phyloP scores from a whole-genome alignment of 2,329 filamentous ascomycete species.

The Clarireedia hainanense region DNA sequence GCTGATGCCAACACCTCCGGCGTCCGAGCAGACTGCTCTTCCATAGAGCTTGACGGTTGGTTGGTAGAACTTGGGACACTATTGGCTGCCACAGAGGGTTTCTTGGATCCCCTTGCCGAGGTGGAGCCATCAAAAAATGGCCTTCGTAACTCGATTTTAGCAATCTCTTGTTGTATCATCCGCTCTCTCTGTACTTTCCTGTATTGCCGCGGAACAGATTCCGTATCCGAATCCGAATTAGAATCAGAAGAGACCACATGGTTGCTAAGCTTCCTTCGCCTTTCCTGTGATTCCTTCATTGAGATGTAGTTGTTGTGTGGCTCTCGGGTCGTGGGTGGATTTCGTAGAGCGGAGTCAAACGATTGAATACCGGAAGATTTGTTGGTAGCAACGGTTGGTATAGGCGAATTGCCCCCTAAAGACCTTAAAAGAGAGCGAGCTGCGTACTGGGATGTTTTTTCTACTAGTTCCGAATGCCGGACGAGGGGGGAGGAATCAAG shows the following conservation, averaged over 20 bases:
- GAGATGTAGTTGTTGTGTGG: constrained; percentile 20
- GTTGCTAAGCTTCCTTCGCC: constrained; percentile 9
- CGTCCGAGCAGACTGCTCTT: background rate
- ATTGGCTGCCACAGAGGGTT: background rate
- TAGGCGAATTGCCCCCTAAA: constrained; percentile 6
- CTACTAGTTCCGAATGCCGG: constrained; percentile 1
- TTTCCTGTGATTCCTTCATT: constrained; percentile 27
- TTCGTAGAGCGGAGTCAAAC: constrained; percentile 11
- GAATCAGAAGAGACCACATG: constrained; percentile 3
- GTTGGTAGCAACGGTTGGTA: background rate
- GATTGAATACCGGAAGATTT: constrained; percentile 11
- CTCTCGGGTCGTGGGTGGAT: constrained; percentile 9
- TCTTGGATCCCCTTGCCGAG: background rate
- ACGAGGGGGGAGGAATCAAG: constrained; percentile 20
- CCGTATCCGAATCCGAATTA: constrained; percentile 20
- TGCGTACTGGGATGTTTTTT: constrained; percentile 12
- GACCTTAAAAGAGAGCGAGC: constrained; percentile 13
- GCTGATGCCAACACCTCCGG: background rate
- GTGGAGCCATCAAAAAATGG: background rate
- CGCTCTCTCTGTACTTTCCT: background rate
- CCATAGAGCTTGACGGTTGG: background rate
- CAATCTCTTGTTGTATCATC: background rate
- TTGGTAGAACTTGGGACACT: background rate
- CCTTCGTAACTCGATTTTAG: background rate
- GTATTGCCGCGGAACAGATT: constrained; percentile 6